Base-by-base conservation (phyloP, 495 filamentous ascomycete genomes). In the Cudoniella acicularis region DNA sequence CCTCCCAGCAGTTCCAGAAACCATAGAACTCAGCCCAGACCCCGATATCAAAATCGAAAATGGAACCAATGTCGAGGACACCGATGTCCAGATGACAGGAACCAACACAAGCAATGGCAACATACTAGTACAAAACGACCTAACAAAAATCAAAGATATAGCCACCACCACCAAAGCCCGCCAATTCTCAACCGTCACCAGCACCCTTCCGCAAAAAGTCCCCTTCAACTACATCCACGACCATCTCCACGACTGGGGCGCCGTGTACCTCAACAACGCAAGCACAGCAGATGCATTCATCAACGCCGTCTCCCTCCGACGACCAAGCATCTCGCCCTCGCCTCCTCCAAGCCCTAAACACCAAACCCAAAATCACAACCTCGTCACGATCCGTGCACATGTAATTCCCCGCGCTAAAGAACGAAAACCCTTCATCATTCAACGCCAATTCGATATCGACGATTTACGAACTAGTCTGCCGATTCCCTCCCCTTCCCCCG, bases 381-480 rank as follows among this genome's bases (percentile, higher is more conserved):
- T 56, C 9, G 57, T 79, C n/a, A 77, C 72, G 1, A 73, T 82
- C 30, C 72, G 79, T 16, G 78, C 76, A 17, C 69, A 71, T 10
- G 68, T 82, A 3, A 59, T 69, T 10, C 79, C 79, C 11, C 68
- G 67, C 40, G 66, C 47, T 8, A 62, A 70, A 13, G 68, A 75
- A 22, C 67, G 70, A 26, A 70, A 75, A 49, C 72, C 75, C 9
- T 79, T 80, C 60, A 49, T 79, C 0, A 70, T 82, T n/a, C 69
- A 74, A 58, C 69, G 78, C 1, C 68, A 68, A 27, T 76, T 80
- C 46, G 67, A 80, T 53, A 71, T 76, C 27, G 72, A 77, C 24
- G 69, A 73, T 40, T 70, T 78, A 36, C n/a, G n/a, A n/a, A n/a
- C n/a, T n/a, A n/a, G n/a, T n/a, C n/a, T n/a, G n/a, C n/a, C n/a